A percentile compares a stretch with the other conserved stretches of the same genome.
Evolutionary conservation across 192 early-diverging fungal species (phyloP).

Genomic region (Podila epicladia): DNA sequence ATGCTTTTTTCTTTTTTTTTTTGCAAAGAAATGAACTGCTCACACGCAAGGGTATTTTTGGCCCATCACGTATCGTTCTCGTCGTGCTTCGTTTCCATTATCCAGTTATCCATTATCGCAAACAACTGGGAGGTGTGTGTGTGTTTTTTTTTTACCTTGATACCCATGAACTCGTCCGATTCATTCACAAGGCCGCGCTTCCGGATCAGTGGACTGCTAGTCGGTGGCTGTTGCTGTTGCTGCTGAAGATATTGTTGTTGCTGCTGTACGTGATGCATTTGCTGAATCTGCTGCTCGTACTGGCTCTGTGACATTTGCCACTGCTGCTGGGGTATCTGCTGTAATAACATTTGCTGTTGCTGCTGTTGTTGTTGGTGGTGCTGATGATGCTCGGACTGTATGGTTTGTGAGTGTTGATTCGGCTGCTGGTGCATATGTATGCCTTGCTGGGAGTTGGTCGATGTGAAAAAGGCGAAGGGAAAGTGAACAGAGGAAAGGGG

Average conservation of each 20-base stretch:
- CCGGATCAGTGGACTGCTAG: constrained; percentile 4
- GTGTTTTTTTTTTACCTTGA: constrained; percentile 21
- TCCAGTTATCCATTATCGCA: too few species aligned
- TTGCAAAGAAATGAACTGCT: too few species aligned
- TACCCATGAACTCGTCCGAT: constrained; percentile 22
- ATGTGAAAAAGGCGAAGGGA: background rate
- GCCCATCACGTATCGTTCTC: too few species aligned
- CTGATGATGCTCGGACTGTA: background rate
- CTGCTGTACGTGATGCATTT: constrained; percentile 2
- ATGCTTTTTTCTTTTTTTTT: too few species aligned
- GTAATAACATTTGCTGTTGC: constrained; percentile 28
- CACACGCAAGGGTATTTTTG: too few species aligned
- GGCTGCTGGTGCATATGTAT: constrained; percentile 1
- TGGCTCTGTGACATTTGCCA: constrained; percentile 3
- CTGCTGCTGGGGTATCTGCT: constrained; percentile 25
- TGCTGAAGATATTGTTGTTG: background rate
- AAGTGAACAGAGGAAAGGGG: background rate
- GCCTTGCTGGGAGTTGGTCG: background rate
- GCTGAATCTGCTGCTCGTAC: background rate
- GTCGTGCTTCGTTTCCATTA: too few species aligned
- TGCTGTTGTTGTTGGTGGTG: constrained; percentile 18
- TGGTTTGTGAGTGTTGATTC: background rate
- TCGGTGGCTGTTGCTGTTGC: background rate
- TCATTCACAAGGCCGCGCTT: constrained; percentile 37
- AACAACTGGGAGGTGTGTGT: background rate